A percentile compares a stretch with the other conserved stretches of the same genome.
phyloP scores from a whole-genome alignment of 1,139 yeast species.

The Spathaspora sp. region DNA sequence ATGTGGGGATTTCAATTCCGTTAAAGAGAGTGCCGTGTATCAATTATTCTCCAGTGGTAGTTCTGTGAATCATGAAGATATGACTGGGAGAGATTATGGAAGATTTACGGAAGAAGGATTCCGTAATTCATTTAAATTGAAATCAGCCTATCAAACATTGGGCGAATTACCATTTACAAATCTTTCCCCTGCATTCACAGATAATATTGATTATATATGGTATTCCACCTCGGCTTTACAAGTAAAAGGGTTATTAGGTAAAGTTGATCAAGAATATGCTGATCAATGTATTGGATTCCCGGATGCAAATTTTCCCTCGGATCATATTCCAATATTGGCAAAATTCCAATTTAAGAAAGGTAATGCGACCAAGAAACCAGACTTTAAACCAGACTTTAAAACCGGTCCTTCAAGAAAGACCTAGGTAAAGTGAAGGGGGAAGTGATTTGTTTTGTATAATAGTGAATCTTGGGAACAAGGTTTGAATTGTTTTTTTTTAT shows the following conservation, averaged over 20 bases:
- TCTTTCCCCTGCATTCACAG: slow-evolving; percentile 89
- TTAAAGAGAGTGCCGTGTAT: slow-evolving; percentile 85
- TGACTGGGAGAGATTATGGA: slow-evolving; percentile 88
- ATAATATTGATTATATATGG: slow-evolving; percentile 95
- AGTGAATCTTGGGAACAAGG: background rate
- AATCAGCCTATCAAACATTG: slow-evolving; percentile 79
- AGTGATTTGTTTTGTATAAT: background rate
- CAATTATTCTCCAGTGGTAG: slow-evolving; percentile 81
- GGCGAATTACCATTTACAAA: slow-evolving; percentile 95
- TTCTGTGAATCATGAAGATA: slow-evolving; percentile 72
- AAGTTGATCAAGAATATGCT: slow-evolving; percentile 75
- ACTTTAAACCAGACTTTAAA: slow-evolving; percentile 55
- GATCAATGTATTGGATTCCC: slow-evolving; percentile 88
- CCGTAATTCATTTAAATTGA: slow-evolving; percentile 75
- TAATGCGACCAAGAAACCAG: slow-evolving; percentile 31
- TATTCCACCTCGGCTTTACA: slow-evolving; percentile 76
- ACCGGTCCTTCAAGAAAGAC: slow-evolving; percentile 53
- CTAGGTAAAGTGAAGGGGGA: slow-evolving; percentile 13
- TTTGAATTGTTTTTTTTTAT: background rate
- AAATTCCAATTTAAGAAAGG: slow-evolving; percentile 70
- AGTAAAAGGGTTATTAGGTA: slow-evolving; percentile 84
- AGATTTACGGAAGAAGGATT: slow-evolving; percentile 88
- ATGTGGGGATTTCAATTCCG: slow-evolving; percentile 96
- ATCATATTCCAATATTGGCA: slow-evolving; percentile 83
- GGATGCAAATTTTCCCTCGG: slow-evolving; percentile 90